Evolutionary conservation across 2,329 filamentous ascomycete species (phyloP).

Genomic region (Cercospora beticola): DNA sequence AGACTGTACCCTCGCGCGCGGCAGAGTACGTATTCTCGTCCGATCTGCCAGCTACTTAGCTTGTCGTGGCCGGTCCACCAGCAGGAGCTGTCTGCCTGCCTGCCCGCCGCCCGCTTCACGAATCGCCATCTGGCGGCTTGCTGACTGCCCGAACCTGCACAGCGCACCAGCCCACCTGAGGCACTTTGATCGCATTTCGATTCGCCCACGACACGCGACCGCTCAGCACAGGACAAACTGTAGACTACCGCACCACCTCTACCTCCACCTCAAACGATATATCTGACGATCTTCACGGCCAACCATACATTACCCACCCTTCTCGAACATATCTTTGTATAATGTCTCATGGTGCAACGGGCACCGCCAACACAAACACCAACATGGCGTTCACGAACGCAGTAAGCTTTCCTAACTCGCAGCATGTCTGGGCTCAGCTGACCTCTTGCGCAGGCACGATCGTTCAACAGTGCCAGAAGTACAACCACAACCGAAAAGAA

Average conservation of each 20-base stretch:
- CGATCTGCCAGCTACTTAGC: not conserved
- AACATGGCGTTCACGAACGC: slow-evolving; percentile 28
- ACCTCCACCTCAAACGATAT: not conserved
- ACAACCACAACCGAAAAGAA: slow-evolving; percentile 23
- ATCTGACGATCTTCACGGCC: slow-evolving; percentile 25
- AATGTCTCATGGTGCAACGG: slow-evolving; percentile 32
- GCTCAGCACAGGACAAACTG: not conserved
- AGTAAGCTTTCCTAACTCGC: slow-evolving; percentile 13
- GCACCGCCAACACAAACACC: slow-evolving; percentile 20
- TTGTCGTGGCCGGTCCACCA: not conserved
- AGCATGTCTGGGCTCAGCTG: slow-evolving; percentile 2
- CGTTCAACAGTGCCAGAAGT: slow-evolving; percentile 24
- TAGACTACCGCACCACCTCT: not conserved
- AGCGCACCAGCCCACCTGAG: slow-evolving; percentile 3
- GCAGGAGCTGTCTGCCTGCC: not conserved
- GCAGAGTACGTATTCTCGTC: slow-evolving; percentile 1
- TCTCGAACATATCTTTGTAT: slow-evolving; percentile 33
- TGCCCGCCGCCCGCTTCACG: not conserved
- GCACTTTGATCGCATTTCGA: slow-evolving; percentile 6
- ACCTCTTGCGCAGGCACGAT: slow-evolving; percentile 28
- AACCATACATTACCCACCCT: slow-evolving; percentile 27
- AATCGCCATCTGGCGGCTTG: slow-evolving; percentile 2
- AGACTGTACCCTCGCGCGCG: not conserved
- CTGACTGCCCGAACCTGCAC: slow-evolving; percentile 10
- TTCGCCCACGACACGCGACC: slow-evolving; percentile 12